phyloP scores from a whole-genome alignment of 371 early-diverging fungal species.

The Mycotypha africana region DNA sequence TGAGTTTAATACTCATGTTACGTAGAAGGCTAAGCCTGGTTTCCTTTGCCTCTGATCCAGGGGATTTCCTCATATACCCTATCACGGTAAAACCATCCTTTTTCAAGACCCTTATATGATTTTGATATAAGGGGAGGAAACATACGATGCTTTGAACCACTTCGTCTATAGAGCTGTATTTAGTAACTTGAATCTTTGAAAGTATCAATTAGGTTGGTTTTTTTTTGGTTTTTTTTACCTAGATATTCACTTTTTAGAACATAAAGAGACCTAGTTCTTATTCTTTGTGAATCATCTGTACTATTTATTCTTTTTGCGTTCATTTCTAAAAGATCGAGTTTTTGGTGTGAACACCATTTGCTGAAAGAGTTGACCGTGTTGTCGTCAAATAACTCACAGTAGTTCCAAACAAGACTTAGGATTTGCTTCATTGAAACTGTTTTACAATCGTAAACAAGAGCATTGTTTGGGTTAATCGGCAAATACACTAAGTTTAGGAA shows the following conservation, averaged over 20 bases:
- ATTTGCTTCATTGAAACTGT: no score
- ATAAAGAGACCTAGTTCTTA: conserved; percentile 6
- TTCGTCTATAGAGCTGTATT: conserved; percentile 5
- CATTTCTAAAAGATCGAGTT: conserved; percentile 6
- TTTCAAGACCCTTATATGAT: conserved; percentile 2
- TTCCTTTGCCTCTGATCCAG: conserved; percentile 1
- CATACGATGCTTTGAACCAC: neutral
- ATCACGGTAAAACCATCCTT: conserved; percentile 2
- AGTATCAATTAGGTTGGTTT: neutral
- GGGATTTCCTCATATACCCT: conserved; percentile 4
- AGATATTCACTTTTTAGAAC: conserved; percentile 4
- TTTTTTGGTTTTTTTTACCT: conserved; percentile 2
- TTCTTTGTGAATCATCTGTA: neutral
- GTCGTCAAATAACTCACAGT: no score
- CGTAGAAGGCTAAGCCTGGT: conserved; percentile 1
- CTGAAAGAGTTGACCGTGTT: no score
- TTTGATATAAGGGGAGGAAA: conserved; percentile 1
- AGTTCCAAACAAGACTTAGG: no score
- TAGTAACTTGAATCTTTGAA: no score
- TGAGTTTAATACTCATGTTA: conserved; percentile 3
- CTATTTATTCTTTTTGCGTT: neutral
- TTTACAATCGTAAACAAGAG: no score
- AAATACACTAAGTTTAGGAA: no score
- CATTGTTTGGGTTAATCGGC: no score
- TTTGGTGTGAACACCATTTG: no score